phyloP scores from a whole-genome alignment of 805 yeast species.

The Kluyveromyces aestuarii region DNA sequence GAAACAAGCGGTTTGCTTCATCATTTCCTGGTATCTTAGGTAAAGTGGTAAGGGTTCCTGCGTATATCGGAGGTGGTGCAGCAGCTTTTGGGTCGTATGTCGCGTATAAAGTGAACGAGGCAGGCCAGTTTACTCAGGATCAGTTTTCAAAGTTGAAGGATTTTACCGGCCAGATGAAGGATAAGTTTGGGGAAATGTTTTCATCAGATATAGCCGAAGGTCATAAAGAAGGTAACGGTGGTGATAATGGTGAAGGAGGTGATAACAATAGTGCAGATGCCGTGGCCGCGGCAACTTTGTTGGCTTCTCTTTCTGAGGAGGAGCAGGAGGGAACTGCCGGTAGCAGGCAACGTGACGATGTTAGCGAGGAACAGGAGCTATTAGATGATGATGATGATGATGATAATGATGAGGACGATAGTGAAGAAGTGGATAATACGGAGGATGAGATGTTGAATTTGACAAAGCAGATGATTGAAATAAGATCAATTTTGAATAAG shows the following conservation, averaged over 20 bases:
- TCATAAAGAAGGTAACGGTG: conserved; percentile 16
- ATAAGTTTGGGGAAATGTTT: conserved; percentile 26
- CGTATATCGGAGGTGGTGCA: conserved; percentile 77
- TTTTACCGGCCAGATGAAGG: conserved; percentile 45
- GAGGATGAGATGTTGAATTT: conserved; percentile 78
- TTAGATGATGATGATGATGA: conserved; percentile 35
- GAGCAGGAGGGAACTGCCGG: neutral
- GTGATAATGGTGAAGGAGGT: conserved; percentile 30
- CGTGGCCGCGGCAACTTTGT: conserved; percentile 31
- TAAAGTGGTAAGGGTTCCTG: conserved; percentile 56
- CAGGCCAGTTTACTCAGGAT: conserved; percentile 61
- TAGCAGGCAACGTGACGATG: conserved; percentile 29
- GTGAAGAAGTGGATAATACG: conserved; percentile 46
- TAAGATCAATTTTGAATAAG: conserved; percentile 65
- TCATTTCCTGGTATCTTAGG: conserved; percentile 45
- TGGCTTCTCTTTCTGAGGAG: conserved; percentile 15
- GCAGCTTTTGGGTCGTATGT: conserved; percentile 94
- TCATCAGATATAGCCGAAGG: conserved; percentile 12
- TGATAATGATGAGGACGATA: conserved; percentile 38
- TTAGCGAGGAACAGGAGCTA: conserved; percentile 38
- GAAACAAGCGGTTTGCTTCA: conserved; percentile 22
- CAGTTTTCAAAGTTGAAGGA: conserved; percentile 55
- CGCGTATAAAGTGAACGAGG: conserved; percentile 87
- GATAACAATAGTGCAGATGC: conserved; percentile 42
- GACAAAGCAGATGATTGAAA: conserved; percentile 96